Base-by-base conservation (phyloP, 2,329 filamentous ascomycete species). In the Dendryphion nanum region DNA sequence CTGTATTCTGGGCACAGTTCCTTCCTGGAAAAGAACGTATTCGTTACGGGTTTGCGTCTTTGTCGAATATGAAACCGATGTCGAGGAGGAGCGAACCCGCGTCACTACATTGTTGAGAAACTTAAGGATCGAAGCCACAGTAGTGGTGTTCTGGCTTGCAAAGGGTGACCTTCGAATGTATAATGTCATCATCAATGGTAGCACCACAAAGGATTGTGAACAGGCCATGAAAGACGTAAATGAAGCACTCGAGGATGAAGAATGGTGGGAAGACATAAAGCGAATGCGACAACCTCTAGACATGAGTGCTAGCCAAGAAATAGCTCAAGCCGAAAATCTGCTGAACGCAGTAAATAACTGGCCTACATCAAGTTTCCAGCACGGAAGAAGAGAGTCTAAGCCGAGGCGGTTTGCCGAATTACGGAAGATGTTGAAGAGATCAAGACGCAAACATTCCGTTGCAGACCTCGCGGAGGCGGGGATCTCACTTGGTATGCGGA, bases 61-160 rank as follows among this genome's bases (percentile, higher is more conserved):
- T 61, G 89, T 95, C 15, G 89, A 95, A 57, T 94, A 94, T 50
- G 87, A 93, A 59, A 81, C 75, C 18, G 89, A 95, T 50, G 83
- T 95, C 1, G 79, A 85, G 26, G 86, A 94, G 63, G 89, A 95
- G 63, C 73, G 79, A 23, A 78, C 76, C 2, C 74, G 88, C 40
- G 83, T 94, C 13, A 79, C 79, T 42, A 79, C 83, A 1, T 71
- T 95, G 2, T 72, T 95, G 1, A 85, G 87, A 16, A 94, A 91
- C 59, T 66, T 95, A 6, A 76, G 89, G 13, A 95, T 95, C 33
- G 79, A 89, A 44, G 89, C 88, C 3, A 75, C 88, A 45, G 79
- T 94, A 0, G 66, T 85, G 12, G 89, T 94, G 1, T 89, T 90
- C 55, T 93, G 85, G 79, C 75, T 95, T 26, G 85, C 87, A 2